Evolutionary conservation across 2,329 filamentous ascomycete species (phyloP).

Genomic region (Talaromyces sp.): DNA sequence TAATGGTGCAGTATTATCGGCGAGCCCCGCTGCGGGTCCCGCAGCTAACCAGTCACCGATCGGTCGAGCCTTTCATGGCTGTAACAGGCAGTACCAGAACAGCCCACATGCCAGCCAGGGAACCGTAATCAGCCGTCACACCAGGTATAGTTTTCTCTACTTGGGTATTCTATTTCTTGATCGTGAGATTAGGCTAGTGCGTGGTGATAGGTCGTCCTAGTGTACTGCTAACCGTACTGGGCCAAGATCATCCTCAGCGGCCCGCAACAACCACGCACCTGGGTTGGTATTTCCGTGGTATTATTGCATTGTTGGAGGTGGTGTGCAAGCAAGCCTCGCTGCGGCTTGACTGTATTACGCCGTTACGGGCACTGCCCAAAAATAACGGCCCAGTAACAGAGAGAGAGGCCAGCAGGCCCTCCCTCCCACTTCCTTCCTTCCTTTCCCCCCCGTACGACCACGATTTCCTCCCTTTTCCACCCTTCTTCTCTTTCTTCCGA

Average conservation of each 20-base stretch:
- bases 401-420: conserved; percentile 1
- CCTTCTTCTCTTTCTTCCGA: conserved; percentile 19
- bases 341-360: background rate
- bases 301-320: background rate
- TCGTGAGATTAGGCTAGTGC: conserved; percentile 1
- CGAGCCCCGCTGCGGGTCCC: background rate
- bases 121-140: background rate
- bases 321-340: background rate
- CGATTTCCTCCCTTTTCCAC: conserved; percentile 17
- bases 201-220: background rate
- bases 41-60: background rate
- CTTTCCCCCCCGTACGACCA: conserved; percentile 16
- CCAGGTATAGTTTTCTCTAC: background rate
- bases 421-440: conserved; percentile 12
- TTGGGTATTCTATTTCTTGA: background rate
- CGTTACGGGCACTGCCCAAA: conserved; percentile 20
- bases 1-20: background rate
- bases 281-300: background rate
- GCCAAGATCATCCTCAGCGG: background rate
- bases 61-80: background rate
- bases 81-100: background rate
- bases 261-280: background rate
- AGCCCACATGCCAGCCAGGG: background rate
- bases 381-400: conserved; percentile 23
- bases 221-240: background rate